Evolutionary conservation across 2,329 filamentous ascomycete species (phyloP), one percentile per base, ranked within the genome.

Genomic region (Fusarium proliferatum): DNA sequence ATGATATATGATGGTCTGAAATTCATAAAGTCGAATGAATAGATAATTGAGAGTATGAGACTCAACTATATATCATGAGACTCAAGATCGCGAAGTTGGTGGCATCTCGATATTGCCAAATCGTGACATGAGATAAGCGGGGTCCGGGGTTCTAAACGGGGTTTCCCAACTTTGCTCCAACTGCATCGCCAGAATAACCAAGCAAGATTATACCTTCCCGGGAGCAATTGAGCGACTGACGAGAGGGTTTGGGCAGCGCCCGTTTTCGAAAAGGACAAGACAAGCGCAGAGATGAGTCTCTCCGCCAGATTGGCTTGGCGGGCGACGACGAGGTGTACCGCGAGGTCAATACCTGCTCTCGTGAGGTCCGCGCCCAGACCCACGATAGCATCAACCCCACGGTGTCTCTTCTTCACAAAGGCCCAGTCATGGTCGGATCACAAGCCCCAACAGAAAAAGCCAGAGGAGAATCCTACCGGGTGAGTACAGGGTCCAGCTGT

Each of bases 391-490:
- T 46, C 56, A 66, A 49, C 33, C 55, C 49, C 64, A 23, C 69
- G 52, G 61, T 61, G 69, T 23, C 60, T 69, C 28, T 77, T 77
- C 61, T 77, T 73, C 53, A 76, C 76, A 33, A 77, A 62, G 48
- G 60, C 76, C 58, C 76, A 69, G 60, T 64, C 52, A 34, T 65
- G 68, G 71, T 48, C 72, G 36, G 72, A 75, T 23, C 60, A 72
- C 19, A 77, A 74, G 66, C 60, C 30, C 19, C 41, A 65, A 41
- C 55, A 67, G 42, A 71, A 72, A 39, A 52, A 64, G 28, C 43
- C 39, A 12, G 67, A 61, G 30, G 61, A 61, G 26, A 67, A 64
- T 38, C 53, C n/a, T 36, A 30, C 55, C 43, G 42, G 45, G 64
- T 61, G 36, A 68, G 67, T 34, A 30, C 36, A 38, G 12, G 17